Evolutionary conservation across 1,284 basidiomycete genomes (phyloP).

Genomic region (Peniophora sp.): DNA sequence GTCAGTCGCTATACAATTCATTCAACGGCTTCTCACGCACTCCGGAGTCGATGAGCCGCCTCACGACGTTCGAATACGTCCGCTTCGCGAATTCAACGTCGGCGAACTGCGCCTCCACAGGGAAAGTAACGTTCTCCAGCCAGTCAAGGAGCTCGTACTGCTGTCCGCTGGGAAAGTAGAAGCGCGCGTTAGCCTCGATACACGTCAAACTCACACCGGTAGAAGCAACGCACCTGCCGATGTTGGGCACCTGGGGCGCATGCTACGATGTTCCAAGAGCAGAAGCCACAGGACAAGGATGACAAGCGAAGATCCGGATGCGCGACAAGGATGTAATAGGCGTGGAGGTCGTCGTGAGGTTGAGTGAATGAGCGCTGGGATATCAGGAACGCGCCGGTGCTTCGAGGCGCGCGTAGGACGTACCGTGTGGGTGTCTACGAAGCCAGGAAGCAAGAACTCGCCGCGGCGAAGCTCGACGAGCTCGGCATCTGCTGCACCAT

Average conservation of each 20-base stretch:
- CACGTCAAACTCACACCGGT: background rate
- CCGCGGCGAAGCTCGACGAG: conserved; percentile 48
- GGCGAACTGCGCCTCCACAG: conserved; percentile 77
- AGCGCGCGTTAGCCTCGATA: too few relatives aligned
- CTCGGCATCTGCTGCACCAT: conserved; percentile 29
- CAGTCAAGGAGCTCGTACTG: conserved; percentile 87
- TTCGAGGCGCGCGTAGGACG: conserved; percentile 5
- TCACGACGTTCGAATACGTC: conserved; percentile 71
- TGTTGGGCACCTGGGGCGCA: conserved; percentile 83
- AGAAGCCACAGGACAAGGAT: background rate
- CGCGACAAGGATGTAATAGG: background rate
- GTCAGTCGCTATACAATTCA: background rate
- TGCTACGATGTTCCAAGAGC: conserved; percentile 44
- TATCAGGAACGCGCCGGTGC: background rate
- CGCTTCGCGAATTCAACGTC: conserved; percentile 65
- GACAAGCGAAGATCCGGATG: background rate
- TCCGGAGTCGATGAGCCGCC: conserved; percentile 68
- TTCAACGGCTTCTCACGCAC: conserved; percentile 36
- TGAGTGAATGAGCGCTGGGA: background rate
- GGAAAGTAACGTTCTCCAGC: conserved; percentile 85
- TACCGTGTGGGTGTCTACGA: conserved; percentile 87
- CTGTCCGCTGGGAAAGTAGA: conserved; percentile 47
- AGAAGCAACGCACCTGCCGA: conserved; percentile 52
- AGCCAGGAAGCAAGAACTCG: conserved; percentile 83
- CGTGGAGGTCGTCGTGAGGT: background rate